A percentile compares a stretch with the other conserved stretches of the same genome.
phyloP scores from a whole-genome alignment of 1,284 basidiomycete species.

The Fomitiporia mediterranea region DNA sequence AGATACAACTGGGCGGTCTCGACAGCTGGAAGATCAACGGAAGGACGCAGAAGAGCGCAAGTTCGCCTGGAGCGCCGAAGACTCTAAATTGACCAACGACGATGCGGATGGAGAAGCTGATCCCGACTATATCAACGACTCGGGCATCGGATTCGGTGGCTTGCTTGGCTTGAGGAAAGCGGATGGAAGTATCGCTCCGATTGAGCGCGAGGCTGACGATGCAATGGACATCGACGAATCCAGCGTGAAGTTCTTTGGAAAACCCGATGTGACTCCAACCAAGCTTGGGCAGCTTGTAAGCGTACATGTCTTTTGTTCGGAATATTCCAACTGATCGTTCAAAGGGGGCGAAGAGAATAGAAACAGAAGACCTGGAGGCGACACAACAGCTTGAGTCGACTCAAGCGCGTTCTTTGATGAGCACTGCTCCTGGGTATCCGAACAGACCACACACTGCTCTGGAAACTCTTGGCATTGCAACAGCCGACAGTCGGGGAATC shows the following conservation, averaged over 20 bases:
- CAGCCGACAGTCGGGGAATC: slow-evolving; percentile 2
- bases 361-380: slow-evolving; percentile 5
- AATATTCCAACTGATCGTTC: not conserved
- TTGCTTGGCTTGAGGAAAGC: slow-evolving; percentile 48
- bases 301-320: not conserved
- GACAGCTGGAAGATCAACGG: slow-evolving; percentile 52
- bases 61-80: slow-evolving; percentile 49
- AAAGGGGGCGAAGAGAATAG: not conserved
- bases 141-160: slow-evolving; percentile 32
- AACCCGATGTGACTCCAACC: slow-evolving; percentile 48
- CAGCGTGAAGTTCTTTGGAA: slow-evolving; percentile 48
- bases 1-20: slow-evolving; percentile 44
- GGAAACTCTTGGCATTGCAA: not conserved
- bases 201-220: slow-evolving; percentile 27
- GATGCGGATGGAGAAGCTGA: slow-evolving; percentile 38
- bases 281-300: slow-evolving; percentile 53
- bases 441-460: not conserved
- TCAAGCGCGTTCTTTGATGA: not conserved
- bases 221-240: slow-evolving; percentile 24
- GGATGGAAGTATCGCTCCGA: slow-evolving; percentile 39
- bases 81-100: slow-evolving; percentile 19
- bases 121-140: slow-evolving; percentile 42
- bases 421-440: not conserved
- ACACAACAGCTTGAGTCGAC: slow-evolving; percentile 17
- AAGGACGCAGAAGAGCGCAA: slow-evolving; percentile 42